Conservation (phyloP, 2,329 filamentous ascomycete species). For the Teratosphaeria gauchensis region DNA sequence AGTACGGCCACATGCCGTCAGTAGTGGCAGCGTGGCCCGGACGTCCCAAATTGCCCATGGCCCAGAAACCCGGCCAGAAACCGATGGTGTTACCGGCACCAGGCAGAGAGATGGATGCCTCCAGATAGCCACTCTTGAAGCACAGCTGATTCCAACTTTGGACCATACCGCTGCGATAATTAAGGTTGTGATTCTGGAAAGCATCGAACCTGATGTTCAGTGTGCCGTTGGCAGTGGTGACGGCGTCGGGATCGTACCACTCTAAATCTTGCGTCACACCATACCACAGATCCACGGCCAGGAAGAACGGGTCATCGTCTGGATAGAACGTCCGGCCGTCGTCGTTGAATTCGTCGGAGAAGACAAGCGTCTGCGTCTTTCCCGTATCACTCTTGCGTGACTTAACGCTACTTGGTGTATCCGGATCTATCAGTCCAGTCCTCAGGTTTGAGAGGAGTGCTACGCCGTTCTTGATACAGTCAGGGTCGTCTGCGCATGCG, state of each 20-base stretch:
- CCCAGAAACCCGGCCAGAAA: conserved; percentile 69
- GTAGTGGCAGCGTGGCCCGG: conserved; percentile 61
- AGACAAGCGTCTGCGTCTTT: conserved; percentile 52
- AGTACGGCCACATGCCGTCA: conserved; percentile 66
- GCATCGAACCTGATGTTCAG: conserved; percentile 56
- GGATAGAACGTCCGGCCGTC: conserved; percentile 61
- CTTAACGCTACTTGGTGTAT: conserved; percentile 51
- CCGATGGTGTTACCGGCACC: conserved; percentile 56
- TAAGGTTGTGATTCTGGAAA: conserved; percentile 54
- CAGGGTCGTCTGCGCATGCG: conserved; percentile 33
- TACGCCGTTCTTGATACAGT: conserved; percentile 39
- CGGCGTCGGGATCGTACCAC: conserved; percentile 34
- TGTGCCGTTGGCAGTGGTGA: conserved; percentile 48
- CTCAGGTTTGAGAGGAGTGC: conserved; percentile 52
- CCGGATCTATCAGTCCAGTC: conserved; percentile 53
- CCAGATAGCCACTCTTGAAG: conserved; percentile 61
- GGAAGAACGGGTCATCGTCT: conserved; percentile 59
- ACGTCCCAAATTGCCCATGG: conserved; percentile 63
- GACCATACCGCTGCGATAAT: conserved; percentile 64
- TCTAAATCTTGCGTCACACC: conserved; percentile 61
- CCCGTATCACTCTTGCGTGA: conserved; percentile 50
- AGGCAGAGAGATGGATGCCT: conserved; percentile 61
- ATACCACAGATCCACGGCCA: conserved; percentile 62
- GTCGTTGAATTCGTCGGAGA: conserved; percentile 63
- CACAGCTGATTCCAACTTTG: conserved; percentile 67